Base-by-base conservation (phyloP, 192 early-diverging fungal genomes). In the Coemansia sp. region DNA sequence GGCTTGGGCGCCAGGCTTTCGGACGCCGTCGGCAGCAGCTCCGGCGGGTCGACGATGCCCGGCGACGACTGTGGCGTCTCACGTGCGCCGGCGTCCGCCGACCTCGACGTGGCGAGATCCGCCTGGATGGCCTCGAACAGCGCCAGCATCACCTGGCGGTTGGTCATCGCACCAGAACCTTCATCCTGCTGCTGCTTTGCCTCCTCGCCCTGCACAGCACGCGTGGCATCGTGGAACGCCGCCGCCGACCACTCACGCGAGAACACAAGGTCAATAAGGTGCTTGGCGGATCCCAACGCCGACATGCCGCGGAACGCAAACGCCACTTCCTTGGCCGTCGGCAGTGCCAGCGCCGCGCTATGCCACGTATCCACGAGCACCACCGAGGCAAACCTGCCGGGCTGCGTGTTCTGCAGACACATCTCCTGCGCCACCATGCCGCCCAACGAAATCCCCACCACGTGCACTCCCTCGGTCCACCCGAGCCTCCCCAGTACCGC, bases 341-440 rank as follows among this genome's bases (percentile, higher is more conserved):
- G 75, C 47, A 78, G 13, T 0, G 75, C 75, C 41, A 71, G 53
- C 2, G 62, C 40, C 5, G 75, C 57, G 48, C 65, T 78, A 25
- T 78, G 75, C 75, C 75, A 78, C 1, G 75, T 71, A 23, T 67
- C 75, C 27, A 68, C 75, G 9, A 78, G 43, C n/a, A 40, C 54
- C 12, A 78, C 66, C 0, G 75, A 72, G 5, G 59, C 69, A 57
- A 61, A 78, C 7, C 43, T 47, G 1, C 14, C 50, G 13, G 18
- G 37, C 1, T 13, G 10, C 1, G 17, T 51, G 21, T 61, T 45
- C 24, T 83, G 66, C 23, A 80, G 33, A 12, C 74, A 82, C 53
- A 93, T 61, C 56, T 93, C 89, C 56, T 89, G 83, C 0, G 88
- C 72, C 49, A 95, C 87, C 93, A 93, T 95, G 21, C 89, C 89